Percentiles rank a stretch among this genome's conserved stretches.
These are phyloP conservation scores for Schizophyllum amplum DNA, from an alignment of 1,284 basidiomycete species.

Conservation along the genomic window DNA sequence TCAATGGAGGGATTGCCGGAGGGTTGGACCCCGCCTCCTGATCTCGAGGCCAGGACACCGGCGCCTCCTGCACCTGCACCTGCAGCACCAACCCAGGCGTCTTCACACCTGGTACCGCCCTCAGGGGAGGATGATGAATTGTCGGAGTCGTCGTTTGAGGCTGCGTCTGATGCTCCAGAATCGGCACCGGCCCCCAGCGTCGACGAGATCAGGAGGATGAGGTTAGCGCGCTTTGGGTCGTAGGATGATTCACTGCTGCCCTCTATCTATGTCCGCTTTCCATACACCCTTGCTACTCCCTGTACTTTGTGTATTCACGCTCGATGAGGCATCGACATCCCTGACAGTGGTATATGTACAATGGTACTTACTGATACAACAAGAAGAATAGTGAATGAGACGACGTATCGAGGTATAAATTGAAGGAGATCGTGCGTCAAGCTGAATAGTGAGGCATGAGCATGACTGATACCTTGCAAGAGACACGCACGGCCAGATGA, in stretches of 20 bases:
- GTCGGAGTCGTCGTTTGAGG: neutral
- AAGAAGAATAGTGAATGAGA: neutral
- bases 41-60: neutral
- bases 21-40: slow-evolving; percentile 32
- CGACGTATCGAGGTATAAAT: neutral
- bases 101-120: neutral
- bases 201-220: neutral
- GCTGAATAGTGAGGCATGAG: too few relatives aligned
- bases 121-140: neutral
- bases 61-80: neutral
- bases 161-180: neutral
- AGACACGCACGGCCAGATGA: too few relatives aligned
- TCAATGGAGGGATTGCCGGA: slow-evolving; percentile 64
- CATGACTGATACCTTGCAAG: too few relatives aligned
- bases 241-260: neutral
- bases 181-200: neutral
- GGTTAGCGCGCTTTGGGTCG: neutral
- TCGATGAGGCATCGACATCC: neutral
- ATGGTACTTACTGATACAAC: neutral
- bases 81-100: neutral
- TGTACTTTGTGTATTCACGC: neutral
- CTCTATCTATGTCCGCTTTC: too few relatives aligned
- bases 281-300: neutral
- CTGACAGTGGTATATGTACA: neutral
- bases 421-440: too few relatives aligned